Percentiles rank a stretch among this genome's conserved stretches.
Evolutionary conservation across 176 grass and related monocot species (phyloP).

Genomic region (Phragmites australis): DNA sequence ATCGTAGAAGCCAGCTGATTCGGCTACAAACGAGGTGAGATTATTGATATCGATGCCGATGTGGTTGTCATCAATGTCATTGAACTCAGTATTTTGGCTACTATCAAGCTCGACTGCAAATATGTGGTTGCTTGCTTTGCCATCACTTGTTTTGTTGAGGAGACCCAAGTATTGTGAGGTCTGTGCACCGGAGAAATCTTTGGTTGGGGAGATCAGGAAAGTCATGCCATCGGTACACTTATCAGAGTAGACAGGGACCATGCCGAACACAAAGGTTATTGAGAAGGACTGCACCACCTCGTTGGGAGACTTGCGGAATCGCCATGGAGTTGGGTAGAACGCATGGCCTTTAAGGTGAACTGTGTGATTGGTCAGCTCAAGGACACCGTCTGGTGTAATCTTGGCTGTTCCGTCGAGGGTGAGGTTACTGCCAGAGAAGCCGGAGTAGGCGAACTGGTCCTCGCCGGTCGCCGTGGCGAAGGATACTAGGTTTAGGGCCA

Average conservation of each 20-base stretch:
- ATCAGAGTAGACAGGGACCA: too few species aligned
- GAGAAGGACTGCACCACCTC: too few species aligned
- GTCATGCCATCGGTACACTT: slow-evolving; percentile 3
- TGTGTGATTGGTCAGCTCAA: slow-evolving; percentile 23
- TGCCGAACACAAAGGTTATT: too few species aligned
- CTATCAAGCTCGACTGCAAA: too few species aligned
- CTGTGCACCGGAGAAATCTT: background rate
- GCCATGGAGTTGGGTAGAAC: slow-evolving; percentile 1
- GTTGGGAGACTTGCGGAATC: background rate
- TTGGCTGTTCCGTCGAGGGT: background rate
- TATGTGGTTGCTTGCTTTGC: too few species aligned
- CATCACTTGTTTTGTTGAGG: slow-evolving; percentile 37
- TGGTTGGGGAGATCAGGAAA: slow-evolving; percentile 30
- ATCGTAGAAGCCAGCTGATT: background rate
- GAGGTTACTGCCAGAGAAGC: background rate
- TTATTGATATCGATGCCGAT: too few species aligned
- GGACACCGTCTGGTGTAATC: background rate
- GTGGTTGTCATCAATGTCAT: too few species aligned
- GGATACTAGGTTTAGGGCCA: background rate
- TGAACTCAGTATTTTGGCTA: too few species aligned
- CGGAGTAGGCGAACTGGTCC: slow-evolving; percentile 25
- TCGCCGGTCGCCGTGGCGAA: background rate
- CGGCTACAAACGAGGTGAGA: too few species aligned
- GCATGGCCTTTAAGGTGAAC: slow-evolving; percentile 6
- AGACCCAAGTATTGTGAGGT: slow-evolving; percentile 37